Conservation (phyloP, 208 protist genomes). For the Crithidia mellificae region DNA sequence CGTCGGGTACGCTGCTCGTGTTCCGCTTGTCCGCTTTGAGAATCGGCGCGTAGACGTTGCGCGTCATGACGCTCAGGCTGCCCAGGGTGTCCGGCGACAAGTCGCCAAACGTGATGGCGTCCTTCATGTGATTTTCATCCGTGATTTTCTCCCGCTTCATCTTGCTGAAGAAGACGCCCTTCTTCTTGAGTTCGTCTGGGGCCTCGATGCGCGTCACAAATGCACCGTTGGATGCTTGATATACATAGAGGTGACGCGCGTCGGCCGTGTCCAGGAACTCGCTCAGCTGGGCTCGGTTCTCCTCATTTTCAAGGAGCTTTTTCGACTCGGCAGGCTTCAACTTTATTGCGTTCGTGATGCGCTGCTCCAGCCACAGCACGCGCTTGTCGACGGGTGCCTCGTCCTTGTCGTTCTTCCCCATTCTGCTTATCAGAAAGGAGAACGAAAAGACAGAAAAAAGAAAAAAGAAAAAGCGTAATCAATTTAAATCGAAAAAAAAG, state of each 20-base stretch:
- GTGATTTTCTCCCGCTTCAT: conserved; percentile 90
- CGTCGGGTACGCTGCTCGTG: conserved; percentile 88
- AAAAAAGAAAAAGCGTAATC: too few relatives aligned
- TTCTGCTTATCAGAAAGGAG: conserved; percentile 25
- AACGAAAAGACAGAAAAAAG: too few relatives aligned
- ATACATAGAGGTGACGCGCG: conserved; percentile 91
- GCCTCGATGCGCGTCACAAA: conserved; percentile 86
- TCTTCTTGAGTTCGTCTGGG: conserved; percentile 90
- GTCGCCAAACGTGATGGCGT: conserved; percentile 86
- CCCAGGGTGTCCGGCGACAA: conserved; percentile 64
- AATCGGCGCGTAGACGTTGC: conserved; percentile 89
- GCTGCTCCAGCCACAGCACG: conserved; percentile 92
- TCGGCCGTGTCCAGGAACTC: conserved; percentile 94
- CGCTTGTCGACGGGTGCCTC: conserved; percentile 90
- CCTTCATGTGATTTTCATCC: conserved; percentile 87
- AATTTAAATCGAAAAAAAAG: too few relatives aligned
- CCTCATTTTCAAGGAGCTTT: conserved; percentile 91
- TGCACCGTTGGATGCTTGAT: conserved; percentile 67
- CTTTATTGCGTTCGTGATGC: conserved; percentile 80
- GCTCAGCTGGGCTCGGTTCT: conserved; percentile 87
- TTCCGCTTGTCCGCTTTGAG: conserved; percentile 86
- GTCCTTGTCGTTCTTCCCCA: conserved; percentile 90
- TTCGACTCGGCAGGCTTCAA: conserved; percentile 91
- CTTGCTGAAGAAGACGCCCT: conserved; percentile 92
- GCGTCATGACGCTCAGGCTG: conserved; percentile 77